Evolutionary conservation across 208 protist genomes (phyloP).

Genomic region (Acanthamoeba castellanii): DNA sequence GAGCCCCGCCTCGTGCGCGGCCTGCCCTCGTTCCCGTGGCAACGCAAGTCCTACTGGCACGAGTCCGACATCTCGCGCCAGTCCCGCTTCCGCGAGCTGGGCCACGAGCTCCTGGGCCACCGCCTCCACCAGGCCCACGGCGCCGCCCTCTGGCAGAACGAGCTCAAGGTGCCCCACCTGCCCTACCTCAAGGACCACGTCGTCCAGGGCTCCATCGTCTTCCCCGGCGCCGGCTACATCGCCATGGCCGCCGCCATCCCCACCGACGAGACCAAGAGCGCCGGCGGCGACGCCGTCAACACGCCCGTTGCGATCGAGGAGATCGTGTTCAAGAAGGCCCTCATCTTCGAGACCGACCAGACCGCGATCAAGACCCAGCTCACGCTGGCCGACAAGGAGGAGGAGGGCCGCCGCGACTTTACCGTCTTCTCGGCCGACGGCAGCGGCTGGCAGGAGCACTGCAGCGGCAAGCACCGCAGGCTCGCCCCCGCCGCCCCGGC

Average conservation of each 20-base stretch:
- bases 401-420: background rate
- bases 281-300: too few relatives aligned
- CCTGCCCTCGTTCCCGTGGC: constrained; percentile 44
- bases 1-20: constrained; percentile 28
- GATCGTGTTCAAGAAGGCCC: background rate
- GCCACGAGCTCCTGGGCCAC: constrained; percentile 52
- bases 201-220: constrained; percentile 32
- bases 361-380: background rate
- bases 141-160: constrained; percentile 43
- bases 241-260: constrained; percentile 52
- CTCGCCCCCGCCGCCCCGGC: background rate
- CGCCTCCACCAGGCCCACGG: constrained; percentile 33
- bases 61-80: constrained; percentile 36
- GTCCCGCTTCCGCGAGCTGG: constrained; percentile 51
- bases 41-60: constrained; percentile 55
- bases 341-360: background rate
- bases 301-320: background rate
- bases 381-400: background rate
- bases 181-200: constrained; percentile 44
- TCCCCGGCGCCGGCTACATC: constrained; percentile 57
- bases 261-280: background rate
- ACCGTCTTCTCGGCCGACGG: constrained; percentile 56
- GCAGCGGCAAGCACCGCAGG: background rate
- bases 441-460: constrained; percentile 54
- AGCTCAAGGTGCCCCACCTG: constrained; percentile 21